Evolutionary conservation across 2,329 filamentous ascomycete species (phyloP).

Genomic region (Apiospora marii): DNA sequence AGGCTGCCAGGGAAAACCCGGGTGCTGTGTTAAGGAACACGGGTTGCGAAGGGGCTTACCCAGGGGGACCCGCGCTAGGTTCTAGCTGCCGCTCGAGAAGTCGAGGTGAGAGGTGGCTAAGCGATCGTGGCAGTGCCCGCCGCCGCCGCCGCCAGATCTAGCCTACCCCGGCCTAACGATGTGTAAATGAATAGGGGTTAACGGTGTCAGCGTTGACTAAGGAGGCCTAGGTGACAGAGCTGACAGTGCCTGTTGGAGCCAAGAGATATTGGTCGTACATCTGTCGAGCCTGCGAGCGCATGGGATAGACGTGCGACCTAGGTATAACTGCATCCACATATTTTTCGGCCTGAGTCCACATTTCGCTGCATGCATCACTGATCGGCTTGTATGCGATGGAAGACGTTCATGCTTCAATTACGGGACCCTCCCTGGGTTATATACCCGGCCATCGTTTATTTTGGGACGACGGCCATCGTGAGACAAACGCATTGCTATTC

Average conservation of each 20-base stretch:
- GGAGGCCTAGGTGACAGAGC: neutral
- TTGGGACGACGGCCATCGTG: neutral
- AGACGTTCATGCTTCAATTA: conserved; percentile 14
- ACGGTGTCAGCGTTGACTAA: neutral
- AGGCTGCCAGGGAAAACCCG: conserved; percentile 1
- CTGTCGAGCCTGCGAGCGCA: neutral
- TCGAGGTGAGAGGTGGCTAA: neutral
- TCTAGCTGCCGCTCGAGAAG: conserved; percentile 3
- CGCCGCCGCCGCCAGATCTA: neutral
- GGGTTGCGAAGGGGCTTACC: neutral
- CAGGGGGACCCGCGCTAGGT: neutral
- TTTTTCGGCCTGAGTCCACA: neutral
- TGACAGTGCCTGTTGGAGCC: neutral
- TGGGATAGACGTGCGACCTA: neutral
- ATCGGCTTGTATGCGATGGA: conserved; percentile 7
- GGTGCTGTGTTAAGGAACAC: neutral
- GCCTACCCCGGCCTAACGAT: neutral
- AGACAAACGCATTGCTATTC: conserved; percentile 10
- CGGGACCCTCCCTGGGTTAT: neutral
- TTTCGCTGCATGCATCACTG: conserved; percentile 5
- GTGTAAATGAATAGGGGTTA: neutral
- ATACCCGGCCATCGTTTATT: neutral
- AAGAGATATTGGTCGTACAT: neutral
- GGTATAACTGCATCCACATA: neutral
- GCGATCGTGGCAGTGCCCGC: neutral